Base-by-base conservation (phyloP, 371 early-diverging fungal species). In the Synchytrium microbalum region DNA sequence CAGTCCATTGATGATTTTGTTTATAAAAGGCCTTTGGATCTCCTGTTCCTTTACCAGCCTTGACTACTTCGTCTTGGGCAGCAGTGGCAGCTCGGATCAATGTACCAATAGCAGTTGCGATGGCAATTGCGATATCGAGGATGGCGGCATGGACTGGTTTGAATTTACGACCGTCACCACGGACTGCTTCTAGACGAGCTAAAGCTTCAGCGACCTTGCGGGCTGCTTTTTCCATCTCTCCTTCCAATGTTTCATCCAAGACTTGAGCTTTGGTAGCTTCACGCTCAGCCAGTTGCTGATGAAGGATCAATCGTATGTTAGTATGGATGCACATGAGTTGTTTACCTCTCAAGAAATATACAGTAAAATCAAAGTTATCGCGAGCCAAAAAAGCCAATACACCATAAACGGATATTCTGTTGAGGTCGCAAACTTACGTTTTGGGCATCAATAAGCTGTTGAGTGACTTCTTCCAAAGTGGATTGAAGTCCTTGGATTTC, bases 1-100 rank as follows among this genome's bases (percentile, higher is more conserved):
- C 46, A 38, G 46, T 38, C 46, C 46, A 38, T 38, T 38, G 46
- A 38, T 38, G 46, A 38, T 38, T 38, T 38, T 38, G 46, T 38
- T 38, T 38, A 19, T 38, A 38, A 38, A 38, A 38, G 5, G 46
- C 46, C 19, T 38, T 38, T 38, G 46, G 46, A 38, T 38, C 46
- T 38, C 46, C 46, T 10, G 46, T 10, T 38, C 46, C 46, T 38
- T 38, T 38, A 19, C 46, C 46, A 38, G 46, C 46, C 19, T 38
- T 38, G 10, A 38, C 46, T 38, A 38, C 46, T 38, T 38, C 46
- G 46, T 38, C 46, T 38, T 38, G 46, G 19, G 46, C 46, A 10
- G 46, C 46, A 38, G 46, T 38, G 5, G 46, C 46, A 5, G 46
- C 46, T 38, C 19, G 5, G 46, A 38, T 38, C 46, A 38, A 38